These are phyloP conservation scores for Marchantia paleacea DNA, from an alignment of 225 moss, liverwort and hornwort genomes.

Conservation along the genomic window DNA sequence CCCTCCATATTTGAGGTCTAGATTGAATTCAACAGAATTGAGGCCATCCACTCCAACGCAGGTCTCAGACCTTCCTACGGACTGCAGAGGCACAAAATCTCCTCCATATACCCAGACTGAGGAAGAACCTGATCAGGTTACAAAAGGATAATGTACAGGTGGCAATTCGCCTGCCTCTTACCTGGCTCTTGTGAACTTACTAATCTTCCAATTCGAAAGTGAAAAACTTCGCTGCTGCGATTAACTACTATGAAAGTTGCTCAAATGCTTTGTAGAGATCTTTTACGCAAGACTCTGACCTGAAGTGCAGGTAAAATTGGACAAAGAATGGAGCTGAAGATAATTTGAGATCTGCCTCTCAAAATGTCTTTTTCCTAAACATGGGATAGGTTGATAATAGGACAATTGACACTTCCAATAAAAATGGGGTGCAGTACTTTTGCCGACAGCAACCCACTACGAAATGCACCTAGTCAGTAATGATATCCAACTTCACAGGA, in stretches of 20 bases:
- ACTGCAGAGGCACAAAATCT: background rate
- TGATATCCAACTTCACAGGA: slow-evolving; percentile 1
- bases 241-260: background rate
- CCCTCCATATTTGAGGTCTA: slow-evolving; percentile 5
- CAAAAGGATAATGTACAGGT: slow-evolving; percentile 25
- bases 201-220: background rate
- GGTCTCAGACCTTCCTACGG: background rate
- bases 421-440: slow-evolving; percentile 2
- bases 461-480: slow-evolving; percentile 12
- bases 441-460: slow-evolving; percentile 12
- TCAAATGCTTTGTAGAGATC: slow-evolving; percentile 11
- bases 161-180: slow-evolving; percentile 12
- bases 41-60: slow-evolving; percentile 4
- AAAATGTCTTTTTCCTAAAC: slow-evolving; percentile 16
- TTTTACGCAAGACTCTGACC: slow-evolving; percentile 11
- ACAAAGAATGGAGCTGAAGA: background rate
- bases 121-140: slow-evolving; percentile 18
- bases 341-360: slow-evolving; percentile 17
- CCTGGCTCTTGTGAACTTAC: slow-evolving; percentile 3
- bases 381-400: slow-evolving; percentile 1
- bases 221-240: slow-evolving; percentile 3
- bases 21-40: slow-evolving; percentile 8
- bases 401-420: slow-evolving; percentile 14
- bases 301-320: slow-evolving; percentile 15
- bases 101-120: background rate